Percentiles rank a stretch among this genome's conserved stretches.
Evolutionary conservation across 2,329 filamentous ascomycete species (phyloP).

Genomic region (Talaromyces sp.): DNA sequence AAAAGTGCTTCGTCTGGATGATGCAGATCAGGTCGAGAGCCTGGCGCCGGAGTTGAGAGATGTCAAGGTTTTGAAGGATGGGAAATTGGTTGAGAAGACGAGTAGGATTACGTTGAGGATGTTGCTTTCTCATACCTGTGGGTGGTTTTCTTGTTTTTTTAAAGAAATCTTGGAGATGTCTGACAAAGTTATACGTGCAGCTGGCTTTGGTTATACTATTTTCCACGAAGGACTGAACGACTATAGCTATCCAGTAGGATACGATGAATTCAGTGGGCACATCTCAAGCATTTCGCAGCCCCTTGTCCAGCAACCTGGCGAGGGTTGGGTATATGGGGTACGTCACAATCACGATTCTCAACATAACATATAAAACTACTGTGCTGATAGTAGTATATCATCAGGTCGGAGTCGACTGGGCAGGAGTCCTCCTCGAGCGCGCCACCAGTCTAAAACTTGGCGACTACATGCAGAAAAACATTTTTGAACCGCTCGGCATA

Average conservation of each 20-base stretch:
- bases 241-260: slow-evolving; percentile 40
- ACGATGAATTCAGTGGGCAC: slow-evolving; percentile 53
- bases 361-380: background rate
- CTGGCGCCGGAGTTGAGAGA: slow-evolving; percentile 45
- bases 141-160: slow-evolving; percentile 7
- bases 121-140: slow-evolving; percentile 47
- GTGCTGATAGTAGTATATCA: background rate
- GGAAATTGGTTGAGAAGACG: slow-evolving; percentile 31
- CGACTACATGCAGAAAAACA: slow-evolving; percentile 45
- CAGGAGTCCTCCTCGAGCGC: slow-evolving; percentile 46
- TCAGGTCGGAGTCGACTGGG: slow-evolving; percentile 49
- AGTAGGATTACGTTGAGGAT: slow-evolving; percentile 46
- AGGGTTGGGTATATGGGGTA: slow-evolving; percentile 54
- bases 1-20: slow-evolving; percentile 45
- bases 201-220: slow-evolving; percentile 43
- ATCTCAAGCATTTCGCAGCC: slow-evolving; percentile 48
- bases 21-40: slow-evolving; percentile 41
- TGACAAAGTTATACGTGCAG: slow-evolving; percentile 17
- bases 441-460: slow-evolving; percentile 41
- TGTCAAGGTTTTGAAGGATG: slow-evolving; percentile 34
- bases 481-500: slow-evolving; percentile 46
- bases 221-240: slow-evolving; percentile 40
- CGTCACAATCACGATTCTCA: background rate
- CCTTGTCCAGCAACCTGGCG: slow-evolving; percentile 61
- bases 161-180: background rate